Evolutionary conservation across 768 basidiomycete genomes (phyloP).

Genomic region (Calocybe gangraenosa): DNA sequence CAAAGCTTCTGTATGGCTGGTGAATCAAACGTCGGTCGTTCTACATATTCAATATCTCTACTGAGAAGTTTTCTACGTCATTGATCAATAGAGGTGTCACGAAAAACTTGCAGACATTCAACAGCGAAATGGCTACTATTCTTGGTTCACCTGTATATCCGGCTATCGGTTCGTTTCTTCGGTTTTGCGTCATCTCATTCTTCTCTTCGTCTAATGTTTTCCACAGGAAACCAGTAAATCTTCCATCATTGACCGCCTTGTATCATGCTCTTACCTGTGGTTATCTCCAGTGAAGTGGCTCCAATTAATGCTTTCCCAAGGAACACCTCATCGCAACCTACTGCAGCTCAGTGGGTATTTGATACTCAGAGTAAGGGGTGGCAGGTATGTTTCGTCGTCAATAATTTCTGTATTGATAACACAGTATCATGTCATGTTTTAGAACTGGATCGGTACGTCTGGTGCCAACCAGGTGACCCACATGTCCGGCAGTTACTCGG

Average conservation of each 20-base stretch:
- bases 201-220: neutral
- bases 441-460: slow-evolving; percentile 43
- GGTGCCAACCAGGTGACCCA: slow-evolving; percentile 42
- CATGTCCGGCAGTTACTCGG: slow-evolving; percentile 52
- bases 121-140: slow-evolving; percentile 37
- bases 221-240: slow-evolving; percentile 49
- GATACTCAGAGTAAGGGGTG: slow-evolving; percentile 47
- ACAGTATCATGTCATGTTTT: slow-evolving; percentile 1
- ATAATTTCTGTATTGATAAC: no score
- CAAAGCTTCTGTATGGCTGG: slow-evolving; percentile 47
- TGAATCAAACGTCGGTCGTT: slow-evolving; percentile 34
- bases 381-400: slow-evolving; percentile 35
- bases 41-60: neutral
- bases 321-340: slow-evolving; percentile 31
- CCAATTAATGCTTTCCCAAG: slow-evolving; percentile 59
- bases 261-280: neutral
- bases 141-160: slow-evolving; percentile 43
- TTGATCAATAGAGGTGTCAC: slow-evolving; percentile 42
- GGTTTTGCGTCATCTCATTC: neutral
- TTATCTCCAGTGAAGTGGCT: slow-evolving; percentile 42
- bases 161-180: slow-evolving; percentile 35
- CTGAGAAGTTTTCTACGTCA: neutral
- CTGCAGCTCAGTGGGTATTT: slow-evolving; percentile 52
- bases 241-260: neutral
- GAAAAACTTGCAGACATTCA: slow-evolving; percentile 40